A percentile compares a stretch with the other conserved stretches of the same genome.
These are phyloP conservation scores for Fusarium domesticum DNA, from an alignment of 2,329 filamentous ascomycete species.

Conservation along the genomic window DNA sequence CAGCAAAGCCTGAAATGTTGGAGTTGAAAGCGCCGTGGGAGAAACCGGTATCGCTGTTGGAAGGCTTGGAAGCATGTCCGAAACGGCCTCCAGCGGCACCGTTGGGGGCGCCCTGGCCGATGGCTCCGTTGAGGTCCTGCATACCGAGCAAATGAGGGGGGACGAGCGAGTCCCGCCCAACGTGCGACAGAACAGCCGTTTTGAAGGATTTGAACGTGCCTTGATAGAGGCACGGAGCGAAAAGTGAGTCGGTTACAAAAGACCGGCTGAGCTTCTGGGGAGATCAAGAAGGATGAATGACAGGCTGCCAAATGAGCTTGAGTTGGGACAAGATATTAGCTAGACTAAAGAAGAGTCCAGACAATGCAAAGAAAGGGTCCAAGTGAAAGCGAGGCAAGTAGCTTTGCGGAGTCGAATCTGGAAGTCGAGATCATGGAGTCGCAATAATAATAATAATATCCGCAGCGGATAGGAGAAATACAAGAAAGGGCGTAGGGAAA, in stretches of 20 bases:
- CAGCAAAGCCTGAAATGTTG: constrained; percentile 80
- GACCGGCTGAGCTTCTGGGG: constrained; percentile 12
- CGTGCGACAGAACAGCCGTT: constrained; percentile 78
- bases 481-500: constrained; percentile 14
- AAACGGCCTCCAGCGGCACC: constrained; percentile 60
- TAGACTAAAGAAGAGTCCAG: not conserved
- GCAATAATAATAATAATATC: constrained; percentile 20
- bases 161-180: constrained; percentile 79
- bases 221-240: constrained; percentile 25
- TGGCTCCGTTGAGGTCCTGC: constrained; percentile 76
- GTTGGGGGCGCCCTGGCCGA: constrained; percentile 40
- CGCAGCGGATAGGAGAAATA: constrained; percentile 11
- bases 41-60: constrained; percentile 82
- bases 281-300: constrained; percentile 11
- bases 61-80: constrained; percentile 75
- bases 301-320: constrained; percentile 12
- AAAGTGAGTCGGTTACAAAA: constrained; percentile 9
- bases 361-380: not conserved
- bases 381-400: constrained; percentile 1
- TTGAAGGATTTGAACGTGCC: constrained; percentile 63
- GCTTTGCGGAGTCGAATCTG: constrained; percentile 1
- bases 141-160: constrained; percentile 85
- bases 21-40: constrained; percentile 90
- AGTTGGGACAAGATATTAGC: constrained; percentile 1
- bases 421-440: constrained; percentile 21